Base-by-base conservation (phyloP, 2,329 filamentous ascomycete species). In the Epichloe baconii region DNA sequence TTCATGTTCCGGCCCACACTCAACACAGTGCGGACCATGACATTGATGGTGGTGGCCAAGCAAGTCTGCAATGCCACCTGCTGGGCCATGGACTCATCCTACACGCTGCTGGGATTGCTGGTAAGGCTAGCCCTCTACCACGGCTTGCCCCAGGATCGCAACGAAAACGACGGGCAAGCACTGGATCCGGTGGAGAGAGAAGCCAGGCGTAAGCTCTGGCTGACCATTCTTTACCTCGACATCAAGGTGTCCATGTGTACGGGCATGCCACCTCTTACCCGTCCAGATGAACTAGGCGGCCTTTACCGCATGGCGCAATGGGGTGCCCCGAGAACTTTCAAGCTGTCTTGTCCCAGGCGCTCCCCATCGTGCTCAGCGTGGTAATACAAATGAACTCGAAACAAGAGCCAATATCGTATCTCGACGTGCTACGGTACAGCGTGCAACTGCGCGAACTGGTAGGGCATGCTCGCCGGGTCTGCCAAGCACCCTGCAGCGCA, bases 1-100 rank as follows among this genome's bases (percentile, higher is more conserved):
- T 67, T 66, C 52, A 67, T 67, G 61, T 66, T 66, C 46, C 64
- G 65, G 2, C 66, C 66, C 7, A 66, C 62, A 3, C 55, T 66
- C 35, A 54, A 63, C n/a, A 57, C 61, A 0, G 56, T 67, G 14
- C 62, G 64, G 49, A 57, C 61, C 1, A 51, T 67, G 11, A 59
- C 59, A 15, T 55, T 68, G 17, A 66, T 66, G 60, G 61, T 64
- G 21, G 60, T 67, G 36, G 65, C 66, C 26, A 67, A 67, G 54
- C 62, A 66, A 43, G 59, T 66, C 7, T 67, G 64, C 56, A 67
- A 67, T 51, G 62, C 65, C 12, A 67, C 64, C 0, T 68, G 65
- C 51, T 67, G 66, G 66, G 61, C 64, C 2, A 59, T 64, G 2
- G 66, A 68, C 50, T 67, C 66, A 3, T 65, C 61, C 43, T 67